Evolutionary conservation across 805 yeast species (phyloP), one percentile per base, ranked within the genome.

Genomic region (Metschnikowia noctiluminum): DNA sequence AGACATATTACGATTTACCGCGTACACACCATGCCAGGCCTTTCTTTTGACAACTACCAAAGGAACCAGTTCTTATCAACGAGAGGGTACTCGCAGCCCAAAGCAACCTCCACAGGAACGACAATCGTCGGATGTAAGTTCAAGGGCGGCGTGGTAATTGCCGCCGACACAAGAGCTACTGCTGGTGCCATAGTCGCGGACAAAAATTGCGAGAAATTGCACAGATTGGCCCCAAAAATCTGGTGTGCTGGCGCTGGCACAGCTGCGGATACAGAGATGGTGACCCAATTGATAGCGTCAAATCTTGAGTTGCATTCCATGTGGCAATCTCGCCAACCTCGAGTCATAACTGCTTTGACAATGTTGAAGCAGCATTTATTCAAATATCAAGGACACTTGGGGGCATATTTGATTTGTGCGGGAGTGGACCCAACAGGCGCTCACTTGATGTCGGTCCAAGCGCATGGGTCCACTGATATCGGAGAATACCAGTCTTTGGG

Each of bases 231-330:
- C 7, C 96, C 97, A 9, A 80, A 79, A 62, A 90, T 91, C 65
- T 92, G 97, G 97, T 92, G 99, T 82, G 99, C 99, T 45, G 99
- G 99, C 62, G 99, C 99, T 3, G 99, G 99, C 68, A 94, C 99
- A n/a, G 99, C 99, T 30, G 98, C 99, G 7, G 99, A 94, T 66
- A 94, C 97, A 11, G 98, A 94, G 68, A 89, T 90, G 83, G 98
- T 94, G 36, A 94, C 99, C 6, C 96, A 90, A 68, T 77, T 94
- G 63, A 90, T 90, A 58, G 82, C 89, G 35, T 88, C 96, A 35
- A 91, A 92, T 66, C 74, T 94, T 55, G 99, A 94, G 70, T 75
- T 94, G 53, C 99, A 92, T 68, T 76, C 95, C 8, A 74, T 90
- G 70, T 83, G 86, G 60, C 84, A 92, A 32, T 83, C 83, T 51